Evolutionary conservation across 257 asterid species (phyloP).

Genomic region (Solanum appendiculatum): DNA sequence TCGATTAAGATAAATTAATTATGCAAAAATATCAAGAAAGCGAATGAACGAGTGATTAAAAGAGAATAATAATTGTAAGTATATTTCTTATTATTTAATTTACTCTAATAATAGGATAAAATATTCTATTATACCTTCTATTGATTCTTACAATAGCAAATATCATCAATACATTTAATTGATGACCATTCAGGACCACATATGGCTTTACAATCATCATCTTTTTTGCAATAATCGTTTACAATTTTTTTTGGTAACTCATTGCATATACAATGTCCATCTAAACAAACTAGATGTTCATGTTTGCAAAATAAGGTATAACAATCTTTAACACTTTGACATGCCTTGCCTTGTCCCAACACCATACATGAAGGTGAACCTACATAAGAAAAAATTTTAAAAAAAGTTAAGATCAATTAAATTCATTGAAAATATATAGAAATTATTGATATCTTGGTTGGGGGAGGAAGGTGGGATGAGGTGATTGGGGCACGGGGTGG

Average conservation of each 20-base stretch:
- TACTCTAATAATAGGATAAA: neutral
- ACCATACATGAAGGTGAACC: neutral
- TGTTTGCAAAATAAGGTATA: neutral
- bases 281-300: neutral
- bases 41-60: neutral
- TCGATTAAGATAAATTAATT: neutral
- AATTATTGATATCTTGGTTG: neutral
- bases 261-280: neutral
- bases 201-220: neutral
- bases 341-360: neutral
- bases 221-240: neutral
- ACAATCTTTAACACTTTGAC: neutral
- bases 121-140: neutral
- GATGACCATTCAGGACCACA: neutral
- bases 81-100: neutral
- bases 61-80: neutral
- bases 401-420: neutral
- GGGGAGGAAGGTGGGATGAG: neutral
- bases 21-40: neutral
- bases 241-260: neutral
- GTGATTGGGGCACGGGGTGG: rapidly evolving
- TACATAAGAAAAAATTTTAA: neutral
- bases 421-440: neutral
- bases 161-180: neutral
- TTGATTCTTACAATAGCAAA: neutral